Evolutionary conservation across 495 filamentous ascomycete species (phyloP), one percentile per base, ranked within the genome.

Genomic region (Podospora pseudopauciseta): DNA sequence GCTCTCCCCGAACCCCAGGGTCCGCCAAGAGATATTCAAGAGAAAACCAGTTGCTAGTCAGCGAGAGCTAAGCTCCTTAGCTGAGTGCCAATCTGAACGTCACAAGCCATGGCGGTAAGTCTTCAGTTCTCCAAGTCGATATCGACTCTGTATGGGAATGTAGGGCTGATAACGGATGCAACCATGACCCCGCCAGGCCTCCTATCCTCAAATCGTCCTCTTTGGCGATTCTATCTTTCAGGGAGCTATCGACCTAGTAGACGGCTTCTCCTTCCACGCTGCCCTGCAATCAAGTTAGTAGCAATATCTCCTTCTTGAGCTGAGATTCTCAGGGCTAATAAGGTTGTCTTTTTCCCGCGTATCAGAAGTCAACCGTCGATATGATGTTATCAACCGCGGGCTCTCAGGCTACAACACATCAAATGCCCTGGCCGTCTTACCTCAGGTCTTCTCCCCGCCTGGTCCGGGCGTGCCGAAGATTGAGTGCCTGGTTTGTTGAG

Each of bases 181-280:
- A 32, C 26, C 60, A 28, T 65, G 23, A 75, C 60, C 64, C 49
- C 66, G 54, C 54, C 5, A 78, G 79, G 73, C 74, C 65, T 74
- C 81, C 4, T 82, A 84, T 70, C 79, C 82, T 27, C 91, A 93
- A 73, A 86, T 94, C 72, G 80, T 94, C 57, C 86, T 94, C 23
- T 92, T 96, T 72, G 92, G 92, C 32, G 92, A 96, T 74, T 93
- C 90, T 30, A 87, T 96, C 71, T 89, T 91, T 26, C 86, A 96
- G 73, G 78, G 81, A 49, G 85, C 86, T 55, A 83, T 81, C 66
- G 81, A 83, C 63, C 80, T 87, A 68, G 74, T 84, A 3, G 73
- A 84, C 65, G 90, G 89, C 28, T 93, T 92, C 76, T 88, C 84
- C 9, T 90, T 94, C 68, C 86, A 86, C 68, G 84, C 90, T 53